Percentiles rank a stretch among this genome's conserved stretches.
Evolutionary conservation across 2,329 filamentous ascomycete species (phyloP).

Genomic region (Daldinia eschscholtzii): DNA sequence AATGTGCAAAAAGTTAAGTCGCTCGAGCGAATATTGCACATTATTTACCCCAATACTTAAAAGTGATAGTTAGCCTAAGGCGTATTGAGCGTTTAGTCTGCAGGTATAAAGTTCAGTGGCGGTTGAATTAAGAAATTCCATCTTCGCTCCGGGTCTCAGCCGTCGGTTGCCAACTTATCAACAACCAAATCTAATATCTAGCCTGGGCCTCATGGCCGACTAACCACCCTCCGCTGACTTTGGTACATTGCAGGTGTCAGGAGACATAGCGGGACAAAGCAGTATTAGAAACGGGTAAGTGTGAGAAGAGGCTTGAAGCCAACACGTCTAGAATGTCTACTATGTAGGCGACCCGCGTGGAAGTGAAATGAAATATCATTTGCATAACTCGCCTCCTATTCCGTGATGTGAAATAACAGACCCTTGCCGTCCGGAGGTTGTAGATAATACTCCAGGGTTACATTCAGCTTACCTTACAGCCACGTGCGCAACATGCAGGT

Average conservation of each 20-base stretch:
- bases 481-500: constrained; percentile 45
- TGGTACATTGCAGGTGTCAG: not conserved
- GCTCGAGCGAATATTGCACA: not conserved
- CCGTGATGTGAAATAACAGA: constrained; percentile 1
- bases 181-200: not conserved
- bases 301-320: not conserved
- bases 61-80: not conserved
- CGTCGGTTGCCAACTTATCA: not conserved
- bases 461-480: constrained; percentile 41
- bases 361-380: constrained; percentile 1
- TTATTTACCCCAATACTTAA: not conserved
- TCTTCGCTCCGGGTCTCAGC: not conserved
- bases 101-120: not conserved
- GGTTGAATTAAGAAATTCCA: constrained; percentile 8
- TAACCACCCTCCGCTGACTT: not conserved
- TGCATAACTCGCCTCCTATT: constrained; percentile 9
- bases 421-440: constrained; percentile 18
- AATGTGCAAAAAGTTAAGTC: not conserved
- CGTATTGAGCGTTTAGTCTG: not conserved
- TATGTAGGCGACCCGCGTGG: not conserved
- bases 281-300: not conserved
- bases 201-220: not conserved
- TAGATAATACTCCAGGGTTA: constrained; percentile 34
- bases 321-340: not conserved
- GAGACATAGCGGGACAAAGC: not conserved